Percentiles rank a stretch among this genome's conserved stretches.
These are phyloP conservation scores for Aristolochia fimbriata DNA, from an alignment of 164 flowering plant species.

Conservation along the genomic window DNA sequence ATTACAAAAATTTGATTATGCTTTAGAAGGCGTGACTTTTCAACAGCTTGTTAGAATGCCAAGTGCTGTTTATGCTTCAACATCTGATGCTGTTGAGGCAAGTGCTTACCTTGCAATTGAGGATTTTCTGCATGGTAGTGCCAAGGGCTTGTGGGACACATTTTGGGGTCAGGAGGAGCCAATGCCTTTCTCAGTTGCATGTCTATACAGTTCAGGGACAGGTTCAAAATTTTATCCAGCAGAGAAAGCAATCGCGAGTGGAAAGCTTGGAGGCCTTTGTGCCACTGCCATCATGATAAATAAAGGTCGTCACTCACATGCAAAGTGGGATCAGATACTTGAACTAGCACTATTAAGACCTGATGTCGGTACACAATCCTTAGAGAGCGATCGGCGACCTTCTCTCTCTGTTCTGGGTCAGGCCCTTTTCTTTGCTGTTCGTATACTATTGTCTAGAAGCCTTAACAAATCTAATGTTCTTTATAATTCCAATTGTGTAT, in stretches of 20 bases:
- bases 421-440: constrained; percentile 72
- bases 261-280: constrained; percentile 63
- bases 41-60: constrained; percentile 94
- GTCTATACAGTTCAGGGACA: constrained; percentile 36
- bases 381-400: constrained; percentile 36
- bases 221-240: constrained; percentile 71
- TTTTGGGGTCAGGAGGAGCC: constrained; percentile 73
- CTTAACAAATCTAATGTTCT: constrained; percentile 48
- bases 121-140: constrained; percentile 81
- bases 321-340: constrained; percentile 83
- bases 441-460: constrained; percentile 63
- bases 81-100: constrained; percentile 64
- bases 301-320: constrained; percentile 57
- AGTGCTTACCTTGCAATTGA: constrained; percentile 79
- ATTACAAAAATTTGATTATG: constrained; percentile 88
- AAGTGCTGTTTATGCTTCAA: constrained; percentile 63
- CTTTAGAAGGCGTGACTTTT: constrained; percentile 74
- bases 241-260: constrained; percentile 71
- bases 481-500: constrained; percentile 41
- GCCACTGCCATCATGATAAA: constrained; percentile 65
- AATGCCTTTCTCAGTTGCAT: constrained; percentile 69
- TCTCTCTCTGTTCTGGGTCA: constrained; percentile 64
- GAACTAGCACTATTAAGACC: constrained; percentile 71
- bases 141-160: constrained; percentile 85
- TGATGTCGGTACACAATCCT: constrained; percentile 36